Base-by-base conservation (phyloP, 371 early-diverging fungal genomes). In the Massospora cicadina region DNA sequence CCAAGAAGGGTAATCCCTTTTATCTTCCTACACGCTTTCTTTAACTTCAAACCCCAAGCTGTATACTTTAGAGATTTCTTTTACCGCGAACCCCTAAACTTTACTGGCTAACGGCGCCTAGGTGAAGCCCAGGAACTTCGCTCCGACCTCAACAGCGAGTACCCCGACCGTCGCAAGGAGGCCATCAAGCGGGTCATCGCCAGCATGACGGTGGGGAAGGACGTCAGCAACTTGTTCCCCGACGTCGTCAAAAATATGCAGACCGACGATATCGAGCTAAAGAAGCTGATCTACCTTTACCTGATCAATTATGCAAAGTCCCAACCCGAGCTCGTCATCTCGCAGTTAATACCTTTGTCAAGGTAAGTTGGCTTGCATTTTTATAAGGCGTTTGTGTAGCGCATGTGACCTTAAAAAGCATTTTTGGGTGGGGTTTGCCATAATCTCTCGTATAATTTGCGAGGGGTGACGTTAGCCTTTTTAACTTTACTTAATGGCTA, bases 201-300 rank as follows among this genome's bases (percentile, higher is more conserved):
- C 5, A 94, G 95, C 70, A 95, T 98, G 95, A 95, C 98, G 10
- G 91, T 96, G 89, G 98, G 98, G 32, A 93, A 93, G 71, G 97
- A 98, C 74, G 93, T 96, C 89, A 89, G 91, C 2, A 81, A 90
- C 13, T 79, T 98, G 55, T 93, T 88, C 68, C 96, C 97, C 33
- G 96, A 98, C 69, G 96, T 98, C 7, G 81, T 98, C 30, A 95
- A 95, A 79, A 93, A 93, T 79, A 98, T 98, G 97, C 95, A 96
- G 73, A 98, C 96, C 0, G 96, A 95, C 66, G 97, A 95, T 74
- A 72, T 98, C 65, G 96, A 96, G 71, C 75, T 90, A 63, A 98
- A 96, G 74, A 96, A 95, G 79, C 88, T 96, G 83, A 92, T 96
- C 27, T 88, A 91, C 69, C 75, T 91, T 55, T 91, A 88, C 68